Evolutionary conservation across 495 filamentous ascomycete species (phyloP).

Genomic region (Saxophila tyrrhenica): DNA sequence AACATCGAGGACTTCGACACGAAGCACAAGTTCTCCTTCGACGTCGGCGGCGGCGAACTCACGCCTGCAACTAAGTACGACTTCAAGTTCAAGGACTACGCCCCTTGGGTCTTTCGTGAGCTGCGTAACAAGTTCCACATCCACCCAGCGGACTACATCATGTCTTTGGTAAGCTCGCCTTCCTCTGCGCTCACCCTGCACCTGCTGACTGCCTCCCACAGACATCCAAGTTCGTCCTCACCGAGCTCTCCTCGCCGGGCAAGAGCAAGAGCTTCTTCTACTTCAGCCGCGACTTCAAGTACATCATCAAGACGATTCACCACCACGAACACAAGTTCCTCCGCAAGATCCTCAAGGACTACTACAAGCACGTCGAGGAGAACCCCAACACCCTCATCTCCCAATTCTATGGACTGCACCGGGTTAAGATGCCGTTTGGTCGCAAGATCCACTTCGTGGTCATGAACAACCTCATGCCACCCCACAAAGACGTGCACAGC

Average conservation of each 20-base stretch:
- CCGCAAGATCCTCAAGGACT: constrained; percentile 81
- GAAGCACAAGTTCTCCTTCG: constrained; percentile 95
- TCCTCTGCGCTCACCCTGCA: too few relatives aligned
- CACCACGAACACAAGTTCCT: constrained; percentile 93
- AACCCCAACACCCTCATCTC: constrained; percentile 96
- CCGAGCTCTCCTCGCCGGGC: constrained; percentile 89
- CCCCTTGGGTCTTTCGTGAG: constrained; percentile 96
- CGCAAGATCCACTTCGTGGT: constrained; percentile 99
- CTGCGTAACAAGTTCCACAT: constrained; percentile 78
- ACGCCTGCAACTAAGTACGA: constrained; percentile 98
- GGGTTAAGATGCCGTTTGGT: constrained; percentile 97
- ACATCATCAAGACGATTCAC: constrained; percentile 99
- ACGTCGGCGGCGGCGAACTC: constrained; percentile 94
- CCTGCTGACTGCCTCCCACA: neutral
- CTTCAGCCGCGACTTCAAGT: constrained; percentile 99
- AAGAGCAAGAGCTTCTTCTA: constrained; percentile 99
- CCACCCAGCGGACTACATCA: constrained; percentile 94
- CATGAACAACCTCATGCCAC: constrained; percentile 99
- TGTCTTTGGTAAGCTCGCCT: constrained; percentile 51
- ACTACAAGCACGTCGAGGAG: constrained; percentile 82
- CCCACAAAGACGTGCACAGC: constrained; percentile 92
- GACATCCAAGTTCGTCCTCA: constrained; percentile 97
- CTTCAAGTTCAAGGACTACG: constrained; percentile 99
- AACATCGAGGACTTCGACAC: constrained; percentile 84
- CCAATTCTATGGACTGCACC: constrained; percentile 94